Evolutionary conservation across 352 stramenopile genomes (phyloP).

Genomic region (Pythium folliculosum): DNA sequence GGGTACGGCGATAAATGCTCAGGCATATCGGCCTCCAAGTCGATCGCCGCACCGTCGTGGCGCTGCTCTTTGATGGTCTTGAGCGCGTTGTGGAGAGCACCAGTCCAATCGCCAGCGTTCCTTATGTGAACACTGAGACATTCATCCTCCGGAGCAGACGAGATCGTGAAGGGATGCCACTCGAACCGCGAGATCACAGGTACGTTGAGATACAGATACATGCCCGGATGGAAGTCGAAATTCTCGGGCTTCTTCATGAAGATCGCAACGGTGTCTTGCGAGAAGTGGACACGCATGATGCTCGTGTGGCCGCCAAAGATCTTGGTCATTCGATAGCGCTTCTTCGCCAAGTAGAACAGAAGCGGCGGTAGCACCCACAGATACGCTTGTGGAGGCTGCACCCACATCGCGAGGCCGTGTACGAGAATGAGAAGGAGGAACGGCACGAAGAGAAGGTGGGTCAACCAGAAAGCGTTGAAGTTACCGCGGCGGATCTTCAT

Average conservation of each 20-base stretch:
- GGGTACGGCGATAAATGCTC: conserved; percentile 43
- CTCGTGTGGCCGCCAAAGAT: conserved; percentile 52
- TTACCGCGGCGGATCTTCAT: conserved; percentile 51
- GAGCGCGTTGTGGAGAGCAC: conserved; percentile 49
- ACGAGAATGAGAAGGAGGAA: conserved; percentile 69
- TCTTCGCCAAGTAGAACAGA: conserved; percentile 63
- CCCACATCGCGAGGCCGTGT: conserved; percentile 65
- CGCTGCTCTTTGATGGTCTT: conserved; percentile 37
- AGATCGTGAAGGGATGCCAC: conserved; percentile 91
- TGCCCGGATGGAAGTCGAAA: conserved; percentile 64
- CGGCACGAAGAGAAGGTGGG: conserved; percentile 64
- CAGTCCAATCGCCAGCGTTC: conserved; percentile 70
- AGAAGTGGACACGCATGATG: conserved; percentile 51
- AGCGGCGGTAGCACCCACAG: conserved; percentile 59
- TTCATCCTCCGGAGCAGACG: conserved; percentile 73
- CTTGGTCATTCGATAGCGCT: conserved; percentile 58
- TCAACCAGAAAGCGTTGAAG: conserved; percentile 73
- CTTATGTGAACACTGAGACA: conserved; percentile 73
- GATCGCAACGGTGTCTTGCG: conserved; percentile 57
- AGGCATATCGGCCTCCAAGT: conserved; percentile 36
- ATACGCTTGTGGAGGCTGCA: conserved; percentile 52
- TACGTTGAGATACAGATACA: conserved; percentile 88
- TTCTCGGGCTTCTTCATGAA: conserved; percentile 64
- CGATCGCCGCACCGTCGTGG: conserved; percentile 19
- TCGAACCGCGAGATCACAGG: conserved; percentile 72